Evolutionary conservation across 164 flowering plant species (phyloP).

Genomic region (Vitis amurensis): DNA sequence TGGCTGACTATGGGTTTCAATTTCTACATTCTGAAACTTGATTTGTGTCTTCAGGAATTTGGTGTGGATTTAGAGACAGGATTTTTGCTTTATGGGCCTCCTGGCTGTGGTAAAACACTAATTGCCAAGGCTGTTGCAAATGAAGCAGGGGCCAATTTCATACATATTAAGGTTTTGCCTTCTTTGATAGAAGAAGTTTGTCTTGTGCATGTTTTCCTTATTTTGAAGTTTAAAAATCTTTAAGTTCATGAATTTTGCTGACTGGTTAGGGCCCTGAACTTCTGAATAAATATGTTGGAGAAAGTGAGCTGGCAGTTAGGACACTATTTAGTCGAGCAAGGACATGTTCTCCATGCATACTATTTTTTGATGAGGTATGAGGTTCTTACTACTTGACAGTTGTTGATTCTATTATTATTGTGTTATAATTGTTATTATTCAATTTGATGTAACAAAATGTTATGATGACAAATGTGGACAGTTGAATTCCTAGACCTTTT

Average conservation of each 20-base stretch:
- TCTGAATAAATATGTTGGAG: conserved; percentile 93
- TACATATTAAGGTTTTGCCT: conserved; percentile 76
- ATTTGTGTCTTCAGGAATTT: conserved; percentile 43
- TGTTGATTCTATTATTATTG: neutral
- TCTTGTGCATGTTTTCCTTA: neutral
- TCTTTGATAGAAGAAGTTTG: neutral
- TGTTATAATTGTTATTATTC: neutral
- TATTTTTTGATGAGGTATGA: conserved; percentile 95
- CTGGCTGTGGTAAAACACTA: conserved; percentile 96
- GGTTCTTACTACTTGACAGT: neutral
- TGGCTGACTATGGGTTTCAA: neutral
- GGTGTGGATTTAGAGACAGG: conserved; percentile 80
- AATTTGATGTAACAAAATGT: neutral
- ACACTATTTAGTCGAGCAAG: conserved; percentile 87
- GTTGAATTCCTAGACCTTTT: too few relatives aligned
- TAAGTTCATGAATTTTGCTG: conserved; percentile 1
- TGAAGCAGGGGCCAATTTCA: conserved; percentile 96
- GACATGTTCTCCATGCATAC: conserved; percentile 86
- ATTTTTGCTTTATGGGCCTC: conserved; percentile 95
- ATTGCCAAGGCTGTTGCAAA: conserved; percentile 98
- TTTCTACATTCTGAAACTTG: neutral
- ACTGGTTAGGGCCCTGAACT: conserved; percentile 84
- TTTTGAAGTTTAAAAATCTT: neutral
- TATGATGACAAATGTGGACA: neutral
- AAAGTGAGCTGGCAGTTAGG: conserved; percentile 87